Percentiles rank a stretch among this genome's conserved stretches.
Evolutionary conservation across 768 basidiomycete genomes (phyloP).

Genomic region (Rhodocollybia butyracea): DNA sequence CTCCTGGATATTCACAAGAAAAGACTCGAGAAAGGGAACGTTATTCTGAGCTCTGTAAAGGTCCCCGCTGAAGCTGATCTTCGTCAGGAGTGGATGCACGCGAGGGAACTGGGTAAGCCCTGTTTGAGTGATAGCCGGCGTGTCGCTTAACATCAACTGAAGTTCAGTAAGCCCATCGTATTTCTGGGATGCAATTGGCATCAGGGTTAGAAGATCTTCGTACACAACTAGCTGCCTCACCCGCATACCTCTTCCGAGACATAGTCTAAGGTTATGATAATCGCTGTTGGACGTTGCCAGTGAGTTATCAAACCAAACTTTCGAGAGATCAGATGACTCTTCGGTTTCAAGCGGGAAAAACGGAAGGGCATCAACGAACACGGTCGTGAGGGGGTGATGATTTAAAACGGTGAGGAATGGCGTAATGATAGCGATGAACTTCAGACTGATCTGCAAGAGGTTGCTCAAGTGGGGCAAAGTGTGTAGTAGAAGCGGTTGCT

Average conservation of each 20-base stretch:
- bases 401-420: neutral
- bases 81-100: too few species aligned
- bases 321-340: neutral
- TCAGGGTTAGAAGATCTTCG: too few species aligned
- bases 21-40: too few species aligned
- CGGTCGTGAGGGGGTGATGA: neutral
- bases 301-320: neutral
- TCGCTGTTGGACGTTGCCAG: neutral
- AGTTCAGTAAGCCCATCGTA: too few species aligned
- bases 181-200: too few species aligned
- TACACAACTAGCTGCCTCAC: too few species aligned
- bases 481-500: neutral
- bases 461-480: neutral
- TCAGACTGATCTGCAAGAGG: neutral
- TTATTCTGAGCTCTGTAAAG: too few species aligned
- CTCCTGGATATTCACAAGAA: too few species aligned
- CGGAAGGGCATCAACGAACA: neutral
- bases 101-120: too few species aligned
- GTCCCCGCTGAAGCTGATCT: too few species aligned
- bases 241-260: neutral
- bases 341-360: neutral
- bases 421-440: neutral
- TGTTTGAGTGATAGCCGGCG: too few species aligned
- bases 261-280: neutral
- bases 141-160: too few species aligned